Percentiles rank a stretch among this genome's conserved stretches.
Conservation (phyloP, 2,329 filamentous ascomycete species). For the Penicillium digitatum region DNA sequence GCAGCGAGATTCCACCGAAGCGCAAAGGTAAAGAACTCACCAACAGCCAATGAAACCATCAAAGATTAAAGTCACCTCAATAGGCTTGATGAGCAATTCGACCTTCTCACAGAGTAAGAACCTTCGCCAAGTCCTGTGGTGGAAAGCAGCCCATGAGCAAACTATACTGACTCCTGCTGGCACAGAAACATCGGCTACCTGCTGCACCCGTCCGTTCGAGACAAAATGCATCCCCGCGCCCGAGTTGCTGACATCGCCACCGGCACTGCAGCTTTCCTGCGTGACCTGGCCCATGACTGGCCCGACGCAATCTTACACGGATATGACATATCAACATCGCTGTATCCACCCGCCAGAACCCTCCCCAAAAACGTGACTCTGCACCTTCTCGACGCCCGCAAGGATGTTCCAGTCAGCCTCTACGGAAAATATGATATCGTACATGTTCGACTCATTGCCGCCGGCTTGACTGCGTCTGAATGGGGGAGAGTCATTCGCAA, state of each 20-base stretch:
- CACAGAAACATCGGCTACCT: slow-evolving; percentile 9
- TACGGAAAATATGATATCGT: slow-evolving; percentile 24
- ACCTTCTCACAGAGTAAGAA: not conserved
- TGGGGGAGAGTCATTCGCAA: slow-evolving; percentile 1
- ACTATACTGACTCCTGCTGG: not conserved
- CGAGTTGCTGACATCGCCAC: slow-evolving; percentile 22
- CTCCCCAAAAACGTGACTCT: slow-evolving; percentile 15
- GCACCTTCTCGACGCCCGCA: slow-evolving; percentile 13
- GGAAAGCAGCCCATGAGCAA: not conserved
- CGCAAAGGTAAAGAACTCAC: not conserved
- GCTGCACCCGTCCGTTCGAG: slow-evolving; percentile 11
- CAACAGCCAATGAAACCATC: not conserved
- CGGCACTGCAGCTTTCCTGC: slow-evolving; percentile 19
- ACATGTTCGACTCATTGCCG: slow-evolving; percentile 14
- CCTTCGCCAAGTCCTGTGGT: not conserved
- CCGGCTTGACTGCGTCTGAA: not conserved
- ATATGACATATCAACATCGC: slow-evolving; percentile 13
- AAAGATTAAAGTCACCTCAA: not conserved
- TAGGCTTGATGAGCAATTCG: slow-evolving; percentile 6
- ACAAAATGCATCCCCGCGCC: not conserved
- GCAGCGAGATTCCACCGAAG: slow-evolving; percentile 6
- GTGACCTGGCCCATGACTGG: slow-evolving; percentile 6
- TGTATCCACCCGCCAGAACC: slow-evolving; percentile 7
- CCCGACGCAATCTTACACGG: slow-evolving; percentile 15
- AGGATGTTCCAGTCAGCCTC: slow-evolving; percentile 12